Conservation (phyloP, 306 rosid genomes). For the Betula pendula region DNA sequence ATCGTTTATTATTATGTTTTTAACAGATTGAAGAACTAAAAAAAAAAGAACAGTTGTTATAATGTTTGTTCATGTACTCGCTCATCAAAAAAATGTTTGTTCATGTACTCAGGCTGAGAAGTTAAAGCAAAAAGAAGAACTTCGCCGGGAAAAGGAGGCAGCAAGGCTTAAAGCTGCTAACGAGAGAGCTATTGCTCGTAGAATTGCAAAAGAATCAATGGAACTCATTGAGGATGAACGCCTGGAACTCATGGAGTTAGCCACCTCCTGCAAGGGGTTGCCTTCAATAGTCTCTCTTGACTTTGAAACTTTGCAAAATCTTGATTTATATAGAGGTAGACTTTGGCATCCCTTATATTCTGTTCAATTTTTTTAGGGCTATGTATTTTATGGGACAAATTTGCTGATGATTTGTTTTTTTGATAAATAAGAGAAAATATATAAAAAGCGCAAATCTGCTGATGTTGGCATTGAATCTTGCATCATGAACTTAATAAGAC, state of each 20-base stretch:
- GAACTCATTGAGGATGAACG: constrained; percentile 78
- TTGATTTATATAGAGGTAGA: constrained; percentile 60
- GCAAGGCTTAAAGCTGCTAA: constrained; percentile 72
- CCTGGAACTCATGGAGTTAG: constrained; percentile 77
- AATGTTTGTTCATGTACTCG: constrained; percentile 22
- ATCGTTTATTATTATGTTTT: constrained; percentile 24
- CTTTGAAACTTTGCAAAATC: constrained; percentile 59
- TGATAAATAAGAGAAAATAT: too few relatives aligned
- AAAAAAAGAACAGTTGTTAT: neutral
- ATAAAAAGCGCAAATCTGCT: too few relatives aligned
- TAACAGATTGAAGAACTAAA: neutral
- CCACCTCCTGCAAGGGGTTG: constrained; percentile 64
- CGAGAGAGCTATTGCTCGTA: constrained; percentile 72
- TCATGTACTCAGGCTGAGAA: constrained; percentile 57
- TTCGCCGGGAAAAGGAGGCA: constrained; percentile 64
- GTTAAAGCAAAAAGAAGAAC: constrained; percentile 69
- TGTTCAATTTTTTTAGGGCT: constrained; percentile 7
- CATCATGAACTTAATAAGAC: neutral
- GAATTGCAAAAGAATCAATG: constrained; percentile 62
- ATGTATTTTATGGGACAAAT: constrained; percentile 9
- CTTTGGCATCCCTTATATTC: constrained; percentile 8
- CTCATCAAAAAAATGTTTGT: neutral
- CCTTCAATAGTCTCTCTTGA: constrained; percentile 64
- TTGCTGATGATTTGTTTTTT: too few relatives aligned
- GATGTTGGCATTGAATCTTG: neutral